These are phyloP conservation scores for Diaporthe eres DNA, from an alignment of 2,329 filamentous ascomycete species.

Conservation along the genomic window DNA sequence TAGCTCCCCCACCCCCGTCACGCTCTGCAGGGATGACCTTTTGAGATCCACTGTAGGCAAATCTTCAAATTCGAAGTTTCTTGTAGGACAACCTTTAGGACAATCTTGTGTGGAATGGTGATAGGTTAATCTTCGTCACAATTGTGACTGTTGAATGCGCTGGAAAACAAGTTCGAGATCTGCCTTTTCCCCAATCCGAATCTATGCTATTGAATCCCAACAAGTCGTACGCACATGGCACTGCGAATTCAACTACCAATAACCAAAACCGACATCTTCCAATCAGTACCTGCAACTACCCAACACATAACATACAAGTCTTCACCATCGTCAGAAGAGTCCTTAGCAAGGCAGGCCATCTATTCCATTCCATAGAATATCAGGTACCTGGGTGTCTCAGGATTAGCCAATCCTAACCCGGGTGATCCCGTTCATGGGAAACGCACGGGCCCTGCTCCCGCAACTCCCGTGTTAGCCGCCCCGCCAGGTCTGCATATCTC, in stretches of 20 bases:
- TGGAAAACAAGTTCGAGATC: not conserved
- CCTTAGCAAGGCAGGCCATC: not conserved
- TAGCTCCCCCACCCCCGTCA: slow-evolving; percentile 6
- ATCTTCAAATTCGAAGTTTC: not conserved
- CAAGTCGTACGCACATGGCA: not conserved
- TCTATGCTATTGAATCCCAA: too few relatives aligned
- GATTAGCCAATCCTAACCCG: not conserved
- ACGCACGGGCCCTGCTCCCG: not conserved
- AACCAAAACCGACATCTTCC: not conserved
- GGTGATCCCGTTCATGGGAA: not conserved
- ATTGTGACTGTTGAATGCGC: not conserved
- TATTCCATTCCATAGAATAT: not conserved
- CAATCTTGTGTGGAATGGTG: not conserved
- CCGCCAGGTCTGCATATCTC: not conserved
- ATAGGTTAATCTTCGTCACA: not conserved
- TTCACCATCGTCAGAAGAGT: not conserved
- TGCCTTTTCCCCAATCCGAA: not conserved
- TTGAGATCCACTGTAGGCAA: too few relatives aligned
- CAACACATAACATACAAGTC: not conserved
- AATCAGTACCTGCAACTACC: not conserved
- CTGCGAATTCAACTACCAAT: not conserved
- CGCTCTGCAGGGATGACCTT: not conserved
- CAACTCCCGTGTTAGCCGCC: not conserved
- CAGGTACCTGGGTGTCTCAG: not conserved
- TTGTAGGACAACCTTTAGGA: not conserved